Percentiles rank a stretch among this genome's conserved stretches.
phyloP scores from a whole-genome alignment of 306 rosid genomes.

The Prunus fruticosa region DNA sequence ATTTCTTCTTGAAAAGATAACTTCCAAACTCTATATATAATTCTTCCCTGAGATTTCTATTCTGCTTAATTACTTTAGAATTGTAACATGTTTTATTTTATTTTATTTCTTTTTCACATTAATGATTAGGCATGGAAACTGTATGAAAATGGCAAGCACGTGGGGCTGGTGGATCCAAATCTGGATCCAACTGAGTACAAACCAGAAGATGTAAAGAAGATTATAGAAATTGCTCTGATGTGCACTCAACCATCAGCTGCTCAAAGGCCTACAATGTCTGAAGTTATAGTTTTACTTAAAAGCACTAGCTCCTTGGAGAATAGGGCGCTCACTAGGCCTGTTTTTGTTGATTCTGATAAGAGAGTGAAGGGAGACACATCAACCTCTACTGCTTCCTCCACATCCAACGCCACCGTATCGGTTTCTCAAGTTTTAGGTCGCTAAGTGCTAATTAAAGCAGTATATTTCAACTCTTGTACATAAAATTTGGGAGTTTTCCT shows the following conservation, averaged over 20 bases:
- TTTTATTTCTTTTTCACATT: background rate
- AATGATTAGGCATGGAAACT: conserved; percentile 54
- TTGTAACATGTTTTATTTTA: background rate
- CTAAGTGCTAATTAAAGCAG: conserved; percentile 19
- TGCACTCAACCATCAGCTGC: conserved; percentile 62
- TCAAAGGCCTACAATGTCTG: conserved; percentile 68
- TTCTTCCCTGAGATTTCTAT: background rate
- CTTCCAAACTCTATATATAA: background rate
- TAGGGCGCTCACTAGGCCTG: conserved; percentile 47
- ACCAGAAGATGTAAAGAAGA: conserved; percentile 48
- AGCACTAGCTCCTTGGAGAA: conserved; percentile 25
- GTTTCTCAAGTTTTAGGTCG: conserved; percentile 34
- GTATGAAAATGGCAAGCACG: conserved; percentile 37
- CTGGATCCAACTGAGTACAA: conserved; percentile 44
- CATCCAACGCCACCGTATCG: conserved; percentile 61
- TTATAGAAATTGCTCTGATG: conserved; percentile 46
- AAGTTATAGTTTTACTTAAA: conserved; percentile 52
- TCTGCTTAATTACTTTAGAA: background rate
- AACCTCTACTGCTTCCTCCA: conserved; percentile 46
- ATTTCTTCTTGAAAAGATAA: conserved; percentile 62
- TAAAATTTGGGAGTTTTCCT: too few relatives aligned
- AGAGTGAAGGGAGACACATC: conserved; percentile 32
- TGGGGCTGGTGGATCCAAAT: conserved; percentile 43
- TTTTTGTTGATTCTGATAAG: conserved; percentile 45
- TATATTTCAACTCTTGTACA: background rate